Evolutionary conservation across 2,329 filamentous ascomycete genomes (phyloP), one percentile per base, ranked within the genome.

Genomic region (Phyllosticta citriasiana): DNA sequence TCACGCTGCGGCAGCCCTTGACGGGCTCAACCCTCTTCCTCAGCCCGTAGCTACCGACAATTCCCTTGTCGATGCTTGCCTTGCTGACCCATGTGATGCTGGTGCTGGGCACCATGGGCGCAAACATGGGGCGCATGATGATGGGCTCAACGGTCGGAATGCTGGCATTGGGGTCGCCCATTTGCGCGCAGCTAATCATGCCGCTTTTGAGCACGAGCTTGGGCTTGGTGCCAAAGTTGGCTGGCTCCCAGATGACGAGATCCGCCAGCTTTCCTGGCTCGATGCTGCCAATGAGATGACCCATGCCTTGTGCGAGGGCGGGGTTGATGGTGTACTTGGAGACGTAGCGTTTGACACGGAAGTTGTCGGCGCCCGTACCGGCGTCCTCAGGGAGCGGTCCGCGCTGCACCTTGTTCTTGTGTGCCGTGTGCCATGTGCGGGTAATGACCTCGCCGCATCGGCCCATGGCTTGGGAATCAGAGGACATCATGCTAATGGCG

Each of bases 321-420:
- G 93, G 91, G 75, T 97, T 97, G 76, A 97, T 86, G 24, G 93
- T 97, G 74, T 97, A 97, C 78, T 97, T 97, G 77, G 88, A 91
- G 54, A 97, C 81, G 72, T 97, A 97, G 26, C 93, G 78, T 79
- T 95, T 96, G 6, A 96, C 93, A 51, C 93, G 80, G 77, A 91
- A 91, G 73, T 97, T 97, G 71, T 97, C 93, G 0, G 88, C 90
- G 10, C 80, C 87, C 0, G 88, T 87, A 24, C 83, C 89, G 65
- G 87, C 80, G 68, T 97, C 93, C 77, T 96, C 89, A 6, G 83
- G 78, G 27, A 97, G 76, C 0, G 75, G 70, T 0, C 93, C 93
- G 8, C 92, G 83, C 76, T 97, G 91, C 19, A 86, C 72, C 76
- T 96, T 96, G 73, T 97, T 97, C 83, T 97, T 97, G 77, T 97